Conservation (phyloP, 1,284 basidiomycete species). For the Apiotrichum akiyoshidainum region DNA sequence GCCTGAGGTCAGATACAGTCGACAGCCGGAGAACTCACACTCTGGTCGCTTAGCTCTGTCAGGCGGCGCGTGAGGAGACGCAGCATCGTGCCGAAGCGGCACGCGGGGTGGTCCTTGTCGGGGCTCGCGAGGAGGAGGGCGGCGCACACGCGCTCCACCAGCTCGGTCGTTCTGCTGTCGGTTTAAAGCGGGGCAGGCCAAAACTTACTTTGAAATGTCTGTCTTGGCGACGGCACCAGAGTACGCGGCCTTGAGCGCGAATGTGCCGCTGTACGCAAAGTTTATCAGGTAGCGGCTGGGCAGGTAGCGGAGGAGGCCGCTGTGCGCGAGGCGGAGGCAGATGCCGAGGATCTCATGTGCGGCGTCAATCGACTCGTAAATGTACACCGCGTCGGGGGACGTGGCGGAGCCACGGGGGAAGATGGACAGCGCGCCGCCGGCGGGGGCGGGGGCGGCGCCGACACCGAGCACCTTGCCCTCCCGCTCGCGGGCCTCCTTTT, state of each 20-base stretch:
- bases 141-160: slow-evolving; percentile 41
- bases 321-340: slow-evolving; percentile 41
- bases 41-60: slow-evolving; percentile 41
- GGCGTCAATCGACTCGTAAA: slow-evolving; percentile 49
- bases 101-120: slow-evolving; percentile 47
- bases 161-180: slow-evolving; percentile 35
- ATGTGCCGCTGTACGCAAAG: slow-evolving; percentile 46
- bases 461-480: slow-evolving; percentile 10
- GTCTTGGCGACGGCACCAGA: slow-evolving; percentile 36
- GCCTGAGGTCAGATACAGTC: slow-evolving; percentile 21
- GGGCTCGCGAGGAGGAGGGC: slow-evolving; percentile 37
- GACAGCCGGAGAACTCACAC: slow-evolving; percentile 24
- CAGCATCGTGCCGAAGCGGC: slow-evolving; percentile 47
- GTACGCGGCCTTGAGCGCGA: slow-evolving; percentile 46
- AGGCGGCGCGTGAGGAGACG: slow-evolving; percentile 41
- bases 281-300: slow-evolving; percentile 47
- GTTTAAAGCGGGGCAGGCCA: too few species aligned
- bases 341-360: slow-evolving; percentile 49
- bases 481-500: slow-evolving; percentile 14
- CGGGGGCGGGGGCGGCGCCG: slow-evolving; percentile 17
- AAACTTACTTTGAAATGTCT: slow-evolving; percentile 38
- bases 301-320: slow-evolving; percentile 44
- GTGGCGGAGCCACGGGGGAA: slow-evolving; percentile 45
- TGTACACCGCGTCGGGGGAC: slow-evolving; percentile 48
- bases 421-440: slow-evolving; percentile 18